A percentile compares a stretch with the other conserved stretches of the same genome.
Conservation (phyloP, 1,284 basidiomycete species). For the Trametes pubescens region DNA sequence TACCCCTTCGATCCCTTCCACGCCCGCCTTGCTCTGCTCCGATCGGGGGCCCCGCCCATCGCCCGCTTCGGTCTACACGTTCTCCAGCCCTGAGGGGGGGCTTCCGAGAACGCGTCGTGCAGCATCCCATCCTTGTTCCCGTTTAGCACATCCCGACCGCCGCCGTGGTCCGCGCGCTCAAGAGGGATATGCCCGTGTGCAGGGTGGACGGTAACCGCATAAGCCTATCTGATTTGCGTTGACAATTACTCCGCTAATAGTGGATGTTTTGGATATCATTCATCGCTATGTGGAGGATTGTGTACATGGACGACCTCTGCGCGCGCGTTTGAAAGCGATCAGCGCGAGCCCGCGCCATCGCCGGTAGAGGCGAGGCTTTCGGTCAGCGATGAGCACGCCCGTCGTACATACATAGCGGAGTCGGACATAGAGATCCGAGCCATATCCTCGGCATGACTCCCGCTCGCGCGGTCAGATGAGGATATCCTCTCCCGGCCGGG, state of each 20-base stretch:
- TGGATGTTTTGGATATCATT: background rate
- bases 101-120: conserved; percentile 1
- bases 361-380: background rate
- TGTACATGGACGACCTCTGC: background rate
- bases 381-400: conserved; percentile 3
- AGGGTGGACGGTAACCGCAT: background rate
- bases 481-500: background rate
- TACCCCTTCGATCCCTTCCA: conserved; percentile 6
- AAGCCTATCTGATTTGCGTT: background rate
- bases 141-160: conserved; percentile 1
- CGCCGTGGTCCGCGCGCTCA: conserved; percentile 8
- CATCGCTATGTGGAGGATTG: background rate
- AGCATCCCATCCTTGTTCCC: conserved; percentile 1
- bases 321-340: background rate
- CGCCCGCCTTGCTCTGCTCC: conserved; percentile 14
- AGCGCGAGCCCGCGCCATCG: background rate
- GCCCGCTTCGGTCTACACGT: background rate
- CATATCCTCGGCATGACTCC: conserved; percentile 5
- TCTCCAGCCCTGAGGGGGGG: background rate
- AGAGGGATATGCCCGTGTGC: background rate
- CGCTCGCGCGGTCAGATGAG: conserved; percentile 5
- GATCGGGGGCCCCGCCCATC: conserved; percentile 11
- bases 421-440: background rate
- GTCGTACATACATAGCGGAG: background rate
- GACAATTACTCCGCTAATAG: background rate